Base-by-base conservation (phyloP, 176 grass and related monocot species). In the Canna indica region DNA sequence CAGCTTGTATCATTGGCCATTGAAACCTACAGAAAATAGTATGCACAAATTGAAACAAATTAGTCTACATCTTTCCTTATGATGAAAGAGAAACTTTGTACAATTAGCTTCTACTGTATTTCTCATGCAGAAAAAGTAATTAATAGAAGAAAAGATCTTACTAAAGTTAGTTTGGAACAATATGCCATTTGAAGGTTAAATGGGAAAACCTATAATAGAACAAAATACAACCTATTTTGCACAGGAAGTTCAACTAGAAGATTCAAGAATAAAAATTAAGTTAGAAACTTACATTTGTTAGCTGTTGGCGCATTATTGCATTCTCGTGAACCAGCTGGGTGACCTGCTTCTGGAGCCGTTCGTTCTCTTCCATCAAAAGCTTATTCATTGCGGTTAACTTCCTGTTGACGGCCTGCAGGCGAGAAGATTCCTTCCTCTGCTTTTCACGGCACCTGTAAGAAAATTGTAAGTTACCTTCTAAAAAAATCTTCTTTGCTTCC, bases 351-450 rank as follows among this genome's bases (percentile, higher is more conserved):
- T 94, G 95, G 32, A 99, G 85, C 52, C 95, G 82, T 42, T 94
- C 95, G 56, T 99, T 99, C 74, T 99, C 95, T 64, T 99, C 95
- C 95, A 99, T 94, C 30, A 99, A 78, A 70, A 99, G 95, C 76
- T 99, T 99, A 65, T 99, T 99, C 90, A 99, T 94, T 13, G 95
- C 95, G 1, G 82, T 84, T 76, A 99, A 53, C 69, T 99, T 99
- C 88, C 95, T 83, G 80, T 99, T 99, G 60, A 99, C 95, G 0
- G 90, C 80, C 70, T 99, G 95, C 31, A 99, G 90, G 71, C 95
- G 80, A 6, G 95, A 99, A 73, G 89, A 20, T 75, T 99, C 95
- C 25, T 94, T 99, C 64, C 90, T 78, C 39, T 99, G 95, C 79
- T 99, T 99, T 46, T 99, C 95, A 32, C 90, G 95, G 64, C 95